Percentiles rank a stretch among this genome's conserved stretches.
phyloP scores from a whole-genome alignment of 2,329 filamentous ascomycete species.

The Lizonia empirigonia region DNA sequence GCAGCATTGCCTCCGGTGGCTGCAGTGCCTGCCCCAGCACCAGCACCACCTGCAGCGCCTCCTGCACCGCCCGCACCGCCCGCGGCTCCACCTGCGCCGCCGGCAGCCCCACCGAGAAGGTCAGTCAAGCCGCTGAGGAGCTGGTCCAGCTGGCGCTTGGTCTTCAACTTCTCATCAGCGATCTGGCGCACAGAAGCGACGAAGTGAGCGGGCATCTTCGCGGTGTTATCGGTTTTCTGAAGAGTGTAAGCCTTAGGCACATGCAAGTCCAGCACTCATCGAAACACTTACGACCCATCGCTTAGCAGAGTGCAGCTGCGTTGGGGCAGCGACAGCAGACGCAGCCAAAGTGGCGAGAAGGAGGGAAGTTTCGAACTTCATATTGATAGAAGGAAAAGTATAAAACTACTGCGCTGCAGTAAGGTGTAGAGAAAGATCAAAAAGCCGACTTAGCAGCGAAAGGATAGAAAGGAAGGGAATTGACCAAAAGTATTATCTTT shows the following conservation, averaged over 20 bases:
- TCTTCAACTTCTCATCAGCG: constrained; percentile 27
- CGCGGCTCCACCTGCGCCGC: constrained; percentile 19
- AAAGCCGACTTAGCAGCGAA: constrained; percentile 39
- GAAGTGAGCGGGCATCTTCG: constrained; percentile 34
- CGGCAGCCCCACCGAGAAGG: constrained; percentile 15
- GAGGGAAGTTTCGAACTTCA: constrained; percentile 39
- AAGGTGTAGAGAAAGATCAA: constrained; percentile 13
- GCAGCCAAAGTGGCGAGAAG: constrained; percentile 35
- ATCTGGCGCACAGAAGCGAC: constrained; percentile 28
- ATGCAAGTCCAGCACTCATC: not conserved
- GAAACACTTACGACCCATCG: constrained; percentile 33
- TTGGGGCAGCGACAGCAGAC: constrained; percentile 35
- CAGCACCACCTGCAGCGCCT: constrained; percentile 9
- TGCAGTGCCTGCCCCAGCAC: not conserved
- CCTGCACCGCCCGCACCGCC: constrained; percentile 4
- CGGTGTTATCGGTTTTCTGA: constrained; percentile 22
- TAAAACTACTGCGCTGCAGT: constrained; percentile 37
- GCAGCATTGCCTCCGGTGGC: not conserved
- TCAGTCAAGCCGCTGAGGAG: constrained; percentile 28
- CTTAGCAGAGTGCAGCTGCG: constrained; percentile 26
- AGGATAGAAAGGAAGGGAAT: constrained; percentile 19
- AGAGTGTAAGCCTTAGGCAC: constrained; percentile 4
- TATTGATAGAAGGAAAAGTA: constrained; percentile 19
- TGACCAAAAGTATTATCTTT: constrained; percentile 9
- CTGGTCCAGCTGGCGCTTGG: constrained; percentile 37